Evolutionary conservation across 2,329 filamentous ascomycete species (phyloP), one percentile per base, ranked within the genome.

Genomic region (Akanthomyces lecanii): DNA sequence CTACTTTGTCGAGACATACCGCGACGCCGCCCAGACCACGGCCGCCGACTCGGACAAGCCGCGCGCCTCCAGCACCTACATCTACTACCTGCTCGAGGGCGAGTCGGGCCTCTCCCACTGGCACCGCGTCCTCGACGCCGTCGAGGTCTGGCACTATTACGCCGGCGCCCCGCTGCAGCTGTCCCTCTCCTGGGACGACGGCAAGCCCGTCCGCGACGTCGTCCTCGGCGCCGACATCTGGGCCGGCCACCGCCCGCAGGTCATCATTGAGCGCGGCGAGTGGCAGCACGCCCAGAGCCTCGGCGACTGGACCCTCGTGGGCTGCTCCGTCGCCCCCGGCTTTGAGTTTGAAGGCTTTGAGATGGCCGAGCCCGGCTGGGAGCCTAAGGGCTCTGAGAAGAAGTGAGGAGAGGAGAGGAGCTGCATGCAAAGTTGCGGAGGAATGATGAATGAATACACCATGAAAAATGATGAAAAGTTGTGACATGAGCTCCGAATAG

Each of bases 71-170:
- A 81, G 78, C 71, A 82, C 81, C 1, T 75, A 75, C 55, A 84
- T 83, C 67, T 84, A 83, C 72, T 83, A 83, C 66, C 75, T 83
- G 0, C 77, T 84, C 5, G 77, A 82, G 61, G 77, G 78, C 40
- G 65, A 70, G 8, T 70, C 66, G 1, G 76, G 78, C 0, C 66
- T 74, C 21, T 84, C 81, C 4, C 69, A 76, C 63, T 84, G 80
- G 81, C 81, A 84, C 69, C 78, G 79, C 60, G 76, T 81, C 55
- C 66, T 72, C 10, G 79, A 82, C 62, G 77, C 78, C 3, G 77
- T 71, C 44, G 80, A 84, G 67, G 70, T 81, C 10, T 84, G 82
- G 82, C 82, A 84, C 67, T 77, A 80, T 71, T 83, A 83, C 57
- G 81, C 79, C 10, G 82, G 82, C 5, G 80, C 81, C 7, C 81